A percentile compares a stretch with the other conserved stretches of the same genome.
These are phyloP conservation scores for Tephrocybe rancida DNA, from an alignment of 768 basidiomycete species.

Conservation along the genomic window DNA sequence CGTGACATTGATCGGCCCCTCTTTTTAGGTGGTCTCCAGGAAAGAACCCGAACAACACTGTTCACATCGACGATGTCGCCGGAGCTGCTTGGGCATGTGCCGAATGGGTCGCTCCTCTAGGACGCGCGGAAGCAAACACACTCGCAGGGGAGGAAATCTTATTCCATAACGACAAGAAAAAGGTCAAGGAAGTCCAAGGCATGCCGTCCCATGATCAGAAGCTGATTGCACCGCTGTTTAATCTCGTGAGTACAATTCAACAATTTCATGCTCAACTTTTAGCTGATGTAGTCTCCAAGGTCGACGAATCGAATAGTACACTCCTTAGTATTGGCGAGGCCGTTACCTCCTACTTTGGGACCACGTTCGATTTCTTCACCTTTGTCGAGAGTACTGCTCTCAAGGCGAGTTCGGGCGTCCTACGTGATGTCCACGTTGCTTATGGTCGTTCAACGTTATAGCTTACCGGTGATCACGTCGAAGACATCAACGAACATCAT, in stretches of 20 bases:
- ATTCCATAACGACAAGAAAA: slow-evolving; percentile 75
- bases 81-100: slow-evolving; percentile 77
- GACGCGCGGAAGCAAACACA: slow-evolving; percentile 63
- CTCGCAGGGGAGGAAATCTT: slow-evolving; percentile 67
- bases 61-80: slow-evolving; percentile 82
- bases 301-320: slow-evolving; percentile 77
- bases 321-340: slow-evolving; percentile 65
- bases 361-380: slow-evolving; percentile 81
- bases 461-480: slow-evolving; percentile 72
- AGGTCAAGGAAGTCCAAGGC: slow-evolving; percentile 63
- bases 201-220: slow-evolving; percentile 57
- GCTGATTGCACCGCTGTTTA: slow-evolving; percentile 78
- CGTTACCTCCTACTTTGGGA: slow-evolving; percentile 73
- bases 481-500: slow-evolving; percentile 86
- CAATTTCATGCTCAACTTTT: not conserved
- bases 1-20: slow-evolving; percentile 14
- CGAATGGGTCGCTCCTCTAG: slow-evolving; percentile 68
- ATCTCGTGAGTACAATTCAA: slow-evolving; percentile 54
- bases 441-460: slow-evolving; percentile 24
- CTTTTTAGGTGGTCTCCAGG: slow-evolving; percentile 74
- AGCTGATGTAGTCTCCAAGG: slow-evolving; percentile 36
- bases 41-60: slow-evolving; percentile 71
- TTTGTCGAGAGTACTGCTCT: slow-evolving; percentile 66
- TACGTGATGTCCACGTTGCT: not conserved
- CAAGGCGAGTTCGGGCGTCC: slow-evolving; percentile 47